These are phyloP conservation scores for Eucalyptus marginata DNA, from an alignment of 345 rosid genomes.

Conservation along the genomic window DNA sequence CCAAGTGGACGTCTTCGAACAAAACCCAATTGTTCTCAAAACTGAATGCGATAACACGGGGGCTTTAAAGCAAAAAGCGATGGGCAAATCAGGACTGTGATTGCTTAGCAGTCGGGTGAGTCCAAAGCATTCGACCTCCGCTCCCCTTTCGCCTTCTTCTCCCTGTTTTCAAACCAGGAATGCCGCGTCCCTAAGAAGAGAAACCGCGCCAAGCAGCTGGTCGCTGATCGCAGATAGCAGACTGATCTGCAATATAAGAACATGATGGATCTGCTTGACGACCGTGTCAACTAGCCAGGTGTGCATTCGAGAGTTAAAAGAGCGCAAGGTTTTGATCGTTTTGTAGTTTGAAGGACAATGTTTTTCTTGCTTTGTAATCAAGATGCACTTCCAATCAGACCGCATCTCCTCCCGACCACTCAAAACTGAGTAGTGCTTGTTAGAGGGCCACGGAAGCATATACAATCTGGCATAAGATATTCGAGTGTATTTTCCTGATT, in stretches of 20 bases:
- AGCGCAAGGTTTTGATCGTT: not conserved
- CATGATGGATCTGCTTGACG: not conserved
- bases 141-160: not conserved
- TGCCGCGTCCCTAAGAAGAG: not conserved
- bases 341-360: not conserved
- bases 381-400: not conserved
- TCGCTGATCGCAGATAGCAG: not conserved
- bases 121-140: not conserved
- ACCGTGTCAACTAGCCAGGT: rapidly evolving
- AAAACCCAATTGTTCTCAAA: not conserved
- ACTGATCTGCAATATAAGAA: not conserved
- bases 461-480: rapidly evolving
- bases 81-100: not conserved
- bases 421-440: not conserved
- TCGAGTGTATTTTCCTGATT: not conserved
- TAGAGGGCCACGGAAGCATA: not conserved
- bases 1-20: not conserved
- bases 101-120: not conserved
- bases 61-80: not conserved
- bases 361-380: not conserved
- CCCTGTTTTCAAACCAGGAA: not conserved
- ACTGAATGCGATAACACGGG: not conserved
- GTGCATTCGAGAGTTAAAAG: not conserved
- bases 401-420: not conserved
- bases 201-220: not conserved